Base-by-base conservation (phyloP, 441 rosid species). In the Pelargonium australe region DNA sequence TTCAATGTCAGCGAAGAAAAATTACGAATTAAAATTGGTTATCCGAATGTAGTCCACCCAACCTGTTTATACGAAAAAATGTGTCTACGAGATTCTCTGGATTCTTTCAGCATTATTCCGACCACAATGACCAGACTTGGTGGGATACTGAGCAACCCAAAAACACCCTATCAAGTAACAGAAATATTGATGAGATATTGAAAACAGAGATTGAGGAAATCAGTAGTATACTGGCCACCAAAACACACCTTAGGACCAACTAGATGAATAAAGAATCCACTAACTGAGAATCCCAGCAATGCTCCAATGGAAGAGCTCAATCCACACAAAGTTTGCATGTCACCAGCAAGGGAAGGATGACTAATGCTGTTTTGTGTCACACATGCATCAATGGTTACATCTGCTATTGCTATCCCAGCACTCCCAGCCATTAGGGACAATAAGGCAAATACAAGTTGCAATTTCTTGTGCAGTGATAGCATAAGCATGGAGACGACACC, bases 331-430 rank as follows among this genome's bases (percentile, higher is more conserved):
- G 98, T 95, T 81, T 95, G 98, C 98, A 95, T 89, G 76, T 95
- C 98, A 34, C 96, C 86, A 1, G 99, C 97, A 72, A 93, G 92
- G 53, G 87, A 74, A 81, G 88, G 97, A 62, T 81, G 92, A 34
- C 73, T 79, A 25, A 85, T 96, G 60, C 99, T 96, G 70, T 91
- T 88, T 72, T 93, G 87, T 4, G 97, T 95, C 11, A 86, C 92
- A 68, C 99, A 96, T 65, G 99, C 99, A 83, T 96, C 99, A 14
- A 96, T 86, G 0, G 99, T 96, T 34, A 96, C 99, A 65, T 96
- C 99, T 12, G 94, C 98, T 72, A 96, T 85, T 0, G 98, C 99
- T 72, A 82, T 87, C 61, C 90, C 85, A 37, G 88, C 82, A 82
- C 94, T 92, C 77, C 86, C 84, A 19, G 84, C 78, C 5, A 89